Base-by-base conservation (phyloP, 2,329 filamentous ascomycete species). In the Xenoacremonium recifei region DNA sequence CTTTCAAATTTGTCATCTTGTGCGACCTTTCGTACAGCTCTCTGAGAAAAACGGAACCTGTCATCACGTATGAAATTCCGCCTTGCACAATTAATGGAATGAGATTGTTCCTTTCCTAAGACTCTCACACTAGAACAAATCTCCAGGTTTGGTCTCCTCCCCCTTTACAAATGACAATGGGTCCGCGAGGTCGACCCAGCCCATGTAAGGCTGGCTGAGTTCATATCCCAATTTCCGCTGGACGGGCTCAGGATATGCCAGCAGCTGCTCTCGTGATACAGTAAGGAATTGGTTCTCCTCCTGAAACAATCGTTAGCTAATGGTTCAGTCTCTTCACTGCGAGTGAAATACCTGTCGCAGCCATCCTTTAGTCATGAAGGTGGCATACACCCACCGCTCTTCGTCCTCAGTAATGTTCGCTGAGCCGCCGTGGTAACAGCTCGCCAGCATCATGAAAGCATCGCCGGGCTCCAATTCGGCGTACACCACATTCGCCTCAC, bases 381-480 rank as follows among this genome's bases (percentile, higher is more conserved):
- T 27, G 18, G 35, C 25, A 30, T 43, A 43, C 2, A 39, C n/a
- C 6, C 38, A 16, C 3, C 40, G 29, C 35, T 36, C 35, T 11
- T 38, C 20, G 21, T 43, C 36, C 23, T 27, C 18, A 4, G 40
- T 43, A 6, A 7, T 31, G 21, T 43, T 43, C 21, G 40, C 35
- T n/a, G 35, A 39, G 4, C 21, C 40, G 5, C 35, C 40, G 17
- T 43, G 40, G 18, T 35, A 43, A 23, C 40, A 43, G 16, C 29
- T 29, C 2, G 40, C 15, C 5, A 43, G 18, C 16, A 43, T 23
- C 5, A 43, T 39, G 36, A 43, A 43, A 10, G 40, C 40, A 16
- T 43, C 40, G 5, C 40, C 40, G 6, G 21, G 17, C 4, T 43
- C 19, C 10, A 43, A 20, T 21, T 39, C 40, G 15, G 40, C 40